These are phyloP conservation scores for Hirsutella minnesotensis DNA, from an alignment of 2,329 filamentous ascomycete species.

Conservation along the genomic window DNA sequence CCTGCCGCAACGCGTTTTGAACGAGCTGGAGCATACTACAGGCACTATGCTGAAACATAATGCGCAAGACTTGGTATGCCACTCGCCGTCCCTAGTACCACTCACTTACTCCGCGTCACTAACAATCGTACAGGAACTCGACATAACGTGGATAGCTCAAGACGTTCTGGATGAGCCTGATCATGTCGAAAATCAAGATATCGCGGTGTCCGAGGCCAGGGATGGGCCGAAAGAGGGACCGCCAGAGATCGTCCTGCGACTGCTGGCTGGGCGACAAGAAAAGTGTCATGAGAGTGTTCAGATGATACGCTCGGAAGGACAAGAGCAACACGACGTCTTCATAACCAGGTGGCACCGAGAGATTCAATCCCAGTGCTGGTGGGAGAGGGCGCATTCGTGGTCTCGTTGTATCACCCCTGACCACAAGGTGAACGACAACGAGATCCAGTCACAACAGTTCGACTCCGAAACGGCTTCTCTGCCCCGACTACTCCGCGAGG, in stretches of 20 bases:
- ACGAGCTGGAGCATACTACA: constrained; percentile 20
- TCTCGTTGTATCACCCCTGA: constrained; percentile 14
- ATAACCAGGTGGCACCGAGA: constrained; percentile 18
- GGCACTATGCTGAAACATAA: constrained; percentile 16
- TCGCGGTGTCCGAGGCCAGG: too few species aligned
- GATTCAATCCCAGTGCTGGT: constrained; percentile 21
- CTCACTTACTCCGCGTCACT: background rate
- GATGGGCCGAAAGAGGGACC: too few species aligned
- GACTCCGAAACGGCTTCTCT: background rate
- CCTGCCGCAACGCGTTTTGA: constrained; percentile 11
- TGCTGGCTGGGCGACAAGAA: constrained; percentile 22
- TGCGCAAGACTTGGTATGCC: constrained; percentile 10
- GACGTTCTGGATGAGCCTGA: too few species aligned
- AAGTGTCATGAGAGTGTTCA: too few species aligned
- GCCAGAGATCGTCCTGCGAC: constrained; percentile 32
- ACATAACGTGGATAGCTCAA: constrained; percentile 34
- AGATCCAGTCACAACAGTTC: background rate
- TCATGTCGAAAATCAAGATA: too few species aligned
- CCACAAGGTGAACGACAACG: background rate
- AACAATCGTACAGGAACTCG: constrained; percentile 11
- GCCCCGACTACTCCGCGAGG: background rate
- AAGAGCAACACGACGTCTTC: background rate
- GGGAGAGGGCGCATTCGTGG: constrained; percentile 20
- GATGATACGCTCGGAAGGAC: too few species aligned
- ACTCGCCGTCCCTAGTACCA: background rate